A percentile compares a stretch with the other conserved stretches of the same genome.
phyloP scores from a whole-genome alignment of 768 basidiomycete genomes.

The Termitomyces sp. region DNA sequence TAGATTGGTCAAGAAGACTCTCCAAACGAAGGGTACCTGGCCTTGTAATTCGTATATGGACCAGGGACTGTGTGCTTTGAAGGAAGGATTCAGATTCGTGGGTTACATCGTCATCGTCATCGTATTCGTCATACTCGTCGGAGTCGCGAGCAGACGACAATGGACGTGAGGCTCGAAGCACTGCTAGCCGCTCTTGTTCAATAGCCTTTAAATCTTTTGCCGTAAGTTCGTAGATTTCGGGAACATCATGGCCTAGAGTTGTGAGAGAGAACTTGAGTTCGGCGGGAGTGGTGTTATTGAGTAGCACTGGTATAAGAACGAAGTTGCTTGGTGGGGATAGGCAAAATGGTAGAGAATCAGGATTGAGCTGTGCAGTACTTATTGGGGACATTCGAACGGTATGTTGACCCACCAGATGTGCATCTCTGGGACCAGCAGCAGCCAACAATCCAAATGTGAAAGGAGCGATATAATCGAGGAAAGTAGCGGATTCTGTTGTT shows the following conservation, averaged over 20 bases:
- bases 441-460: constrained; percentile 51
- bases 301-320: constrained; percentile 75
- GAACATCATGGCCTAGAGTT: constrained; percentile 51
- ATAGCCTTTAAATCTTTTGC: constrained; percentile 66
- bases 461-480: constrained; percentile 48
- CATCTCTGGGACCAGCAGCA: constrained; percentile 40
- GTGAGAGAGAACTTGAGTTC: constrained; percentile 71
- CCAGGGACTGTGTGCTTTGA: constrained; percentile 72
- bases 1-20: constrained; percentile 65
- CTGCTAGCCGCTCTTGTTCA: constrained; percentile 55
- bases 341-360: constrained; percentile 70
- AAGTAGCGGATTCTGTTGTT: constrained; percentile 41
- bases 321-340: constrained; percentile 49
- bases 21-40: constrained; percentile 78
- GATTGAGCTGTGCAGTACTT: constrained; percentile 89
- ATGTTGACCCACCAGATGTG: constrained; percentile 79
- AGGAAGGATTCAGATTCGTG: constrained; percentile 41
- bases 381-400: constrained; percentile 92
- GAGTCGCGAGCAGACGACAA: constrained; percentile 28
- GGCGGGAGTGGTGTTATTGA: constrained; percentile 85
- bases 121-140: constrained; percentile 66
- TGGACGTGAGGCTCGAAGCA: constrained; percentile 42
- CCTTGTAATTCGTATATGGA: constrained; percentile 67
- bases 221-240: constrained; percentile 54
- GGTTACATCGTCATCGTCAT: constrained; percentile 59